Evolutionary conservation across 345 rosid species (phyloP), one percentile per base, ranked within the genome.

Genomic region (Raphanus sativus): DNA sequence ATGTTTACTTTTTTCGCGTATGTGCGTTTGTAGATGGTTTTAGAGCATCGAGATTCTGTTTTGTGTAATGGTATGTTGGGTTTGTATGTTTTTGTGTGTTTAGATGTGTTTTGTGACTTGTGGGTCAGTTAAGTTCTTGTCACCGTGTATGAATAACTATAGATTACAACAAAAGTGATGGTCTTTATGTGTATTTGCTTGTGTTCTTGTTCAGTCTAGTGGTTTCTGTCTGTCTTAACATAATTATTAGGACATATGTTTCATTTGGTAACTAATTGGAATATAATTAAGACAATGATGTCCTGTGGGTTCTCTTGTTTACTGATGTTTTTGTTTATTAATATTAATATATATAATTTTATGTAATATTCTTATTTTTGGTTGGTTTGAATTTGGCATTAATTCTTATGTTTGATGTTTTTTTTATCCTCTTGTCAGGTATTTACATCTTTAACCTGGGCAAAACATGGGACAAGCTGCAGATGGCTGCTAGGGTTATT

Each of bases 391-490:
- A 52, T 52, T 5, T 52, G 9, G 9, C 8, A n/a, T 52, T 21
- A 33, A n/a, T 24, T 65, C 10, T 16, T 8, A 4, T 1, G 4
- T 24, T 21, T 21, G 13, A 8, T 52, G 9, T 8, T 56, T 21
- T 4, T 17, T 55, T 54, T 6, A 1, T 1, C 5, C 11, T 21
- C n/a, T 56, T 71, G 21, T 50, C 55, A 94, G 98, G 98, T 24
- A 91, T 94, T 32, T 91, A 91, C 76, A 94, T 94, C 21, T 86
- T 94, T 67, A 94, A 94, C 73, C 90, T 94, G 0, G 98, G 97
- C 0, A 92, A 90, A 82, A 92, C 97, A 42, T 94, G 96, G 98
- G 98, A 94, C 4, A 91, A 94, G 64, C 90, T 94, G 10, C 83
- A 75, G 76, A 58, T 92, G 83, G 98, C 97, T 4, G 98, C 98